Base-by-base conservation (phyloP, 2,329 filamentous ascomycete genomes). In the Colletotrichum scovillei region DNA sequence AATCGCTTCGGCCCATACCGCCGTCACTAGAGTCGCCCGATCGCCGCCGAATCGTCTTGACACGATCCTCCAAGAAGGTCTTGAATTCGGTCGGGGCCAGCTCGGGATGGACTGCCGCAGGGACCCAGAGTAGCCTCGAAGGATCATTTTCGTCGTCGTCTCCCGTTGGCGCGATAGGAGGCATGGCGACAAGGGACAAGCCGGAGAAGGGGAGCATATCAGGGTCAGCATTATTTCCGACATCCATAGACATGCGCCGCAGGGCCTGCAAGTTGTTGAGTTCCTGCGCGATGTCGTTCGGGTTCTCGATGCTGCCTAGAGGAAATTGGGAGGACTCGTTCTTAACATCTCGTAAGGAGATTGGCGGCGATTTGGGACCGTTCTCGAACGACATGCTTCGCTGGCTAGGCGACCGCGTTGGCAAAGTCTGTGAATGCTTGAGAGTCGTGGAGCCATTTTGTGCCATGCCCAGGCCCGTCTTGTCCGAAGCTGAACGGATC, bases 81-180 rank as follows among this genome's bases (percentile, higher is more conserved):
- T 97, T 98, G 87, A 98, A 99, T 78, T 98, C 97, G 79, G 94
- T 95, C 1, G 97, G 97, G 3, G 97, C 97, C 62, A 99, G 87
- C 82, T 99, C 97, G 0, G 97, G 97, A 78, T 99, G 97, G 32
- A 99, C 89, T 72, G 95, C 91, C 28, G 97, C 97, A 5, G 97
- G 97, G 6, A 99, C 97, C 97, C 97, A 99, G 76, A 98, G 94
- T 72, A 98, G 85, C 75, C 95, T 90, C 2, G 95, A 95, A 8
- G 95, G 91, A 80, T 98, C 96, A 78, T 95, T 93, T 80, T 97
- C 95, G 78, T 97, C 93, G 75, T 94, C 93, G 73, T 91, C 89
- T 38, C 91, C 90, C 3, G 88, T 91, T 1, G 94, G 94, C 22
- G 94, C 92, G 75, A 92, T 89, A 22, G 92, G 88, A 3, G 94